Percentiles rank a stretch among this genome's conserved stretches.
phyloP scores from a whole-genome alignment of 2,329 filamentous ascomycete genomes.

The Berkeleyomyces basicola region DNA sequence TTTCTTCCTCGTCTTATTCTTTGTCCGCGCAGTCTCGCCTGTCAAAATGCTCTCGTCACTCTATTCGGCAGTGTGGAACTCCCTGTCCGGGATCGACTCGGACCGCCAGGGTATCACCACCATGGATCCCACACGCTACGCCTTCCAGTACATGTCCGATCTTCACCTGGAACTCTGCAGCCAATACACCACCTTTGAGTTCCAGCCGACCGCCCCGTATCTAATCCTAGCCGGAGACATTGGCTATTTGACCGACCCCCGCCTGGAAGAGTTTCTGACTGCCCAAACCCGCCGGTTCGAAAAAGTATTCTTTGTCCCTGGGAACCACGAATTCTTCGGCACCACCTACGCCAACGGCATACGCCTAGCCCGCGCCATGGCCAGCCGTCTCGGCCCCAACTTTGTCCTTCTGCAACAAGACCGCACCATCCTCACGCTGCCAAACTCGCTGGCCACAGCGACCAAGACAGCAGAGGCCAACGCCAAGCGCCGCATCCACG shows the following conservation, averaged over 20 bases:
- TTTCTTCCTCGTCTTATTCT: not conserved
- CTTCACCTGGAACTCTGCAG: constrained; percentile 31
- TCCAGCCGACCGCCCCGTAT: constrained; percentile 25
- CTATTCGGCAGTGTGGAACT: not conserved
- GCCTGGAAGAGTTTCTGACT: constrained; percentile 27
- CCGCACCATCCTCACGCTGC: constrained; percentile 21
- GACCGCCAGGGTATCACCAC: constrained; percentile 3
- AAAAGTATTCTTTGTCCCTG: constrained; percentile 31
- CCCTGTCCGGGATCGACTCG: not conserved
- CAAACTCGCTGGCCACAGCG: constrained; percentile 9
- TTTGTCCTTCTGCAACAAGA: constrained; percentile 29
- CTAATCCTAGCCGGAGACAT: constrained; percentile 35
- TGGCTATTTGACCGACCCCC: constrained; percentile 21
- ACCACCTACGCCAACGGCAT: constrained; percentile 25
- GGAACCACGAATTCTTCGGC: constrained; percentile 39
- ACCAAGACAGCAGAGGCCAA: not conserved
- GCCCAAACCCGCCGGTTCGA: constrained; percentile 26
- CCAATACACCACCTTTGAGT: constrained; percentile 27
- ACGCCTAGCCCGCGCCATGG: constrained; percentile 22
- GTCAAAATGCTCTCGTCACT: not conserved
- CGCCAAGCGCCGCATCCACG: constrained; percentile 4
- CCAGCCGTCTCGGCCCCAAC: constrained; percentile 24
- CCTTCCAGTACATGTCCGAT: constrained; percentile 25
- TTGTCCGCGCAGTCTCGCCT: not conserved
- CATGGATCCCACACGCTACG: constrained; percentile 1